Base-by-base conservation (phyloP, 1,284 basidiomycete species). In the Cutaneotrichosporon dermatis region DNA sequence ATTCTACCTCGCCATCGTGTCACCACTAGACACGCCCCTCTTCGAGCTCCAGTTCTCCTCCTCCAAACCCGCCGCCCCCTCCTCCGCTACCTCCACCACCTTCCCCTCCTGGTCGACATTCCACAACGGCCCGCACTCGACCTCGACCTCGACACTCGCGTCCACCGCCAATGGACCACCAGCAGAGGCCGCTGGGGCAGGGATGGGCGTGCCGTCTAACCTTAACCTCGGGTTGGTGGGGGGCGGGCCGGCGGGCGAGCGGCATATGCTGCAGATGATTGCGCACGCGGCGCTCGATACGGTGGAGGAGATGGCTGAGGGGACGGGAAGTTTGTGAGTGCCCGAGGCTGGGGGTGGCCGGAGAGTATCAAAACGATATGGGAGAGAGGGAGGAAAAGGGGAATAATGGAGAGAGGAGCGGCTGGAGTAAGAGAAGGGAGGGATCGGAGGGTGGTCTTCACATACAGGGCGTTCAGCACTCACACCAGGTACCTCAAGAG, bases 181-280 rank as follows among this genome's bases (percentile, higher is more conserved):
- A 25, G 25, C 25, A 3, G 25, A 25, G 25, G 25, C 25, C 25
- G 25, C 25, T 25, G 25, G 25, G 25, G 25, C 25, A 25, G 9
- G 8, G 44, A 25, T 25, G 25, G 44, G 25, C 25, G 48, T 46
- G 35, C 60, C 54, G 6, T 34, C 33, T 1, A 13, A 33, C 13
- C n/a, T 44, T 39, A 61, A 51, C 39, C 49, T 62, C 35, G 64
- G 60, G 15, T 41, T 63, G 34, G 62, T 41, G 4, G 39, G 25
- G 13, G 34, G 33, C 2, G 59, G 58, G 10, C 54, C 54, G 11
- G 58, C 34, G 16, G 60, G 84, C 10, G 91, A 93, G 70, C 83
- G 89, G 56, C 90, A 95, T 83, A 89, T 97, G 60, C 88, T 94
- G 66, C 92, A 97, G 81, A 93, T 97, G 88, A 90, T 96, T 69